These are phyloP conservation scores for Hirsutella rhossiliensis DNA, from an alignment of 2,329 filamentous ascomycete genomes.

Conservation along the genomic window DNA sequence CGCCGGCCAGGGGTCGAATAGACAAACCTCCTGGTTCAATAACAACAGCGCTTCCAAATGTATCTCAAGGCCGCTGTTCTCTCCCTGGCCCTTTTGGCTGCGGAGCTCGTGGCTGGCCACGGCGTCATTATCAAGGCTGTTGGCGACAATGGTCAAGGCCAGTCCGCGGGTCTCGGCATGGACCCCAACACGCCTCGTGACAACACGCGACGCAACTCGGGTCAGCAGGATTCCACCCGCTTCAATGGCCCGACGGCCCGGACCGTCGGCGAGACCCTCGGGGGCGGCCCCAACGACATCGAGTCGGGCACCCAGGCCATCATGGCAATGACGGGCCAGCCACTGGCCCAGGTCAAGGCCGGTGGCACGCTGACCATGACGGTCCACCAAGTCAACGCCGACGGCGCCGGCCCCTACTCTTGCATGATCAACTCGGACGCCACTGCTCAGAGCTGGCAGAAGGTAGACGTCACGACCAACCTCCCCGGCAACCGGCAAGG, in stretches of 20 bases:
- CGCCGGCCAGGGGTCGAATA: neutral
- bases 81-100: slow-evolving; percentile 38
- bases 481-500: slow-evolving; percentile 14
- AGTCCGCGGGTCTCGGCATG: slow-evolving; percentile 38
- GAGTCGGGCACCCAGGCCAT: slow-evolving; percentile 44
- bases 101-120: slow-evolving; percentile 47
- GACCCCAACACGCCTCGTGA: slow-evolving; percentile 47
- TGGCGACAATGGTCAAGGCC: slow-evolving; percentile 45
- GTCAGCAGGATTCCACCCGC: slow-evolving; percentile 52
- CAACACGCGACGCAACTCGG: slow-evolving; percentile 45
- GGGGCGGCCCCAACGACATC: slow-evolving; percentile 41
- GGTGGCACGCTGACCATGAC: slow-evolving; percentile 49
- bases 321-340: slow-evolving; percentile 41
- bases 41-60: slow-evolving; percentile 10
- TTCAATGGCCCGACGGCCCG: slow-evolving; percentile 42
- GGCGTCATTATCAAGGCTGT: slow-evolving; percentile 45
- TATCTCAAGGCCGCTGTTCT: slow-evolving; percentile 21
- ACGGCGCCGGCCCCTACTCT: slow-evolving; percentile 50
- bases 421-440: slow-evolving; percentile 53
- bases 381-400: no score
- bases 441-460: slow-evolving; percentile 38
- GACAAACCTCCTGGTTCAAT: neutral
- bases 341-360: slow-evolving; percentile 44
- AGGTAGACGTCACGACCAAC: slow-evolving; percentile 38
- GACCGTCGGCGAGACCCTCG: slow-evolving; percentile 46